phyloP scores from a whole-genome alignment of 768 basidiomycete species.

The Leccinum aurantiacum region DNA sequence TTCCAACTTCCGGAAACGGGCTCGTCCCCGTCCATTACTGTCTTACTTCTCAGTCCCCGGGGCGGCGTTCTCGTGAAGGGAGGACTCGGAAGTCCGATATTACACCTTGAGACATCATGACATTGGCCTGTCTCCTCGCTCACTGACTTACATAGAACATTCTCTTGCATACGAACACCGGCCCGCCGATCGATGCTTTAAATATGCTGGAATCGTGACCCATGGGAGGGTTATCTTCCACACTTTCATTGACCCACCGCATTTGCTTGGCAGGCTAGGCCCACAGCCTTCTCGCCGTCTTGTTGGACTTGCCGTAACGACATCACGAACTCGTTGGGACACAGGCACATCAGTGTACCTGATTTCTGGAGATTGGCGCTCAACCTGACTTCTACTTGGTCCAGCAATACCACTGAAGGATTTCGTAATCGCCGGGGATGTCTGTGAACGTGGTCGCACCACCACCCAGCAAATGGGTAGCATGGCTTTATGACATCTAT shows the following conservation, averaged over 20 bases:
- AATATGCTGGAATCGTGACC: not conserved
- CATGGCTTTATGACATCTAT: constrained; percentile 24
- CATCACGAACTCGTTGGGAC: not conserved
- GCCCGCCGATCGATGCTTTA: constrained; percentile 3
- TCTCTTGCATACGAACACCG: not conserved
- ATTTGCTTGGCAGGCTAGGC: not conserved
- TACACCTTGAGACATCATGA: not conserved
- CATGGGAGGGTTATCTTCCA: not conserved
- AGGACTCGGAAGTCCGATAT: not conserved
- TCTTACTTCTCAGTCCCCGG: not conserved
- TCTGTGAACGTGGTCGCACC: constrained; percentile 24
- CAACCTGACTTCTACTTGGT: not conserved
- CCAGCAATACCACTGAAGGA: not conserved
- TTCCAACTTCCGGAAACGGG: not conserved
- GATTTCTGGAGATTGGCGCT: not conserved
- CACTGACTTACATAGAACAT: not conserved
- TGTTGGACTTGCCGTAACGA: not conserved
- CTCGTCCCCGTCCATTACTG: not conserved
- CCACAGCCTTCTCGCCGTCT: not conserved
- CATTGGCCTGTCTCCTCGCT: not conserved
- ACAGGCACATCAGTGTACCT: not conserved
- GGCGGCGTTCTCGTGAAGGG: not conserved
- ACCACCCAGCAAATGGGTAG: constrained; percentile 21
- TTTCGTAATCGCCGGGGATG: constrained; percentile 4
- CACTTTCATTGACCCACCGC: not conserved